phyloP scores from a whole-genome alignment of 2,329 filamentous ascomycete genomes.

The Cadophora sp. region DNA sequence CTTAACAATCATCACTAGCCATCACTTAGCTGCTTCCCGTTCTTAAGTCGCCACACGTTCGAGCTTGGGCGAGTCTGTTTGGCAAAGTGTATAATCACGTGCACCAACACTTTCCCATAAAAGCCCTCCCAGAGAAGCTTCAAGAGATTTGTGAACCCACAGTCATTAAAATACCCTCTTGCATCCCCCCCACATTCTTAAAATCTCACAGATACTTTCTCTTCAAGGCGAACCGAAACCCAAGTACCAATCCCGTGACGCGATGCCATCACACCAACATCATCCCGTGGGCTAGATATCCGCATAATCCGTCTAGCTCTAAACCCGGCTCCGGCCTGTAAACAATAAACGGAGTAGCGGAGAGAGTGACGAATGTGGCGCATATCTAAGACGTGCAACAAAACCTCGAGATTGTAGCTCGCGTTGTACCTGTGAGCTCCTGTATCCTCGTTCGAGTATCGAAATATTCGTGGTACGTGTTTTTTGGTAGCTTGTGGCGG shows the following conservation, averaged over 20 bases:
- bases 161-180: no score
- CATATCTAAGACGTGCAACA: conserved; percentile 28
- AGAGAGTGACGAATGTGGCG: conserved; percentile 26
- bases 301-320: neutral
- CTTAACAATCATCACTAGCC: no score
- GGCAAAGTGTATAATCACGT: no score
- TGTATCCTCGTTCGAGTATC: neutral
- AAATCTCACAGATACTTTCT: neutral
- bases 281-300: neutral
- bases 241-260: neutral
- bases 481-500: no score
- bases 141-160: no score
- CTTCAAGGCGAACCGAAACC: neutral
- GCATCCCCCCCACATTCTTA: neutral
- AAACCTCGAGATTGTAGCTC: neutral
- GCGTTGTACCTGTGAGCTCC: neutral
- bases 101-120: no score
- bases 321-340: neutral
- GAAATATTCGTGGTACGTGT: no score
- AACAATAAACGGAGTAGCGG: neutral
- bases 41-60: no score
- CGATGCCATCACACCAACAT: no score
- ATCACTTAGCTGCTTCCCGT: no score
- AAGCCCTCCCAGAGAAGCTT: no score
- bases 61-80: no score